Percentiles rank a stretch among this genome's conserved stretches.
These are phyloP conservation scores for Phytophthora pluvialis DNA, from an alignment of 352 stramenopile genomes.

Conservation along the genomic window DNA sequence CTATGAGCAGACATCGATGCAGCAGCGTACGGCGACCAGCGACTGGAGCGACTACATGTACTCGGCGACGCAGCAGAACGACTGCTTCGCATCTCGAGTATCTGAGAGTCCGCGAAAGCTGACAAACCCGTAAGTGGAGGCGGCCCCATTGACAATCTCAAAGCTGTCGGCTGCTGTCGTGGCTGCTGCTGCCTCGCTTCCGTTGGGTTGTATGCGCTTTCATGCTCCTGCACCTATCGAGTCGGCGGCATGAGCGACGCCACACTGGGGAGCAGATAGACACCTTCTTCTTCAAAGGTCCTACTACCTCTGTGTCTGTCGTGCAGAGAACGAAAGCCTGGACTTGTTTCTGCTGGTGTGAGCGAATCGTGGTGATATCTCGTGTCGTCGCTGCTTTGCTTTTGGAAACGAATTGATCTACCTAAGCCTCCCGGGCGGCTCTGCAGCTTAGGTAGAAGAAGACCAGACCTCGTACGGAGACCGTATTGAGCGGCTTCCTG, in stretches of 20 bases:
- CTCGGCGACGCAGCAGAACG: conserved; percentile 8
- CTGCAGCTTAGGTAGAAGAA: conserved; percentile 8
- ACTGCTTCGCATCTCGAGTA: conserved; percentile 3
- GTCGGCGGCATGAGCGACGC: conserved; percentile 19
- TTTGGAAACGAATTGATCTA: not conserved
- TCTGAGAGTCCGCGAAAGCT: conserved; percentile 9
- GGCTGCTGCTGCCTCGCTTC: not conserved
- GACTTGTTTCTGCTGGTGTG: not conserved
- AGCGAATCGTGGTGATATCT: not conserved
- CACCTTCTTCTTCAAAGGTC: conserved; percentile 11
- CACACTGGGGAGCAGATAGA: conserved; percentile 20
- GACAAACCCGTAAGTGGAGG: conserved; percentile 8
- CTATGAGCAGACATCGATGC: conserved; percentile 3
- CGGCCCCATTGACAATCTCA: not conserved
- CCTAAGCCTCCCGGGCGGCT: conserved; percentile 2
- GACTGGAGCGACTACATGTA: conserved; percentile 4
- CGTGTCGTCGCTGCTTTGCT: not conserved
- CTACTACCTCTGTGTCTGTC: conserved; percentile 17
- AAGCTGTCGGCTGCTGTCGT: not conserved
- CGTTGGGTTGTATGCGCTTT: not conserved
- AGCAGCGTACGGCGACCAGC: conserved; percentile 22
- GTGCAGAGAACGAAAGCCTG: not conserved
- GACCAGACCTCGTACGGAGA: not conserved
- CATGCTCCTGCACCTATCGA: conserved; percentile 1
- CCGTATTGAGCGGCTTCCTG: not conserved